Evolutionary conservation across 1,139 yeast genomes (phyloP).

Genomic region (Nakaseomyces kungkrabaensis): DNA sequence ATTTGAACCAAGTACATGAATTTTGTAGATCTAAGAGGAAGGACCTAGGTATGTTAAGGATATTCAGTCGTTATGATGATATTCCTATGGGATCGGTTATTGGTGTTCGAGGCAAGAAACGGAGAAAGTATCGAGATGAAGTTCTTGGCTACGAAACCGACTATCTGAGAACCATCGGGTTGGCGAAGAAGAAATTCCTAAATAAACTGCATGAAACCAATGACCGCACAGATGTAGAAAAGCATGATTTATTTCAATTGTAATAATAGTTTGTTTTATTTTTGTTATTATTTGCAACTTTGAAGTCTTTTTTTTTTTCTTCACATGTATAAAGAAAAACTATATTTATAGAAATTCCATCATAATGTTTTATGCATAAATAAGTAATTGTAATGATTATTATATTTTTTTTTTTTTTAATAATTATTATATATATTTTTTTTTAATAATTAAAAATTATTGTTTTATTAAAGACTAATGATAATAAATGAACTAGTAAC

Average conservation of each 20-base stretch:
- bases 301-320: background rate
- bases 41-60: conserved; percentile 25
- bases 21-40: conserved; percentile 17
- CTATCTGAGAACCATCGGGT: conserved; percentile 18
- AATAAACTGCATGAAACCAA: background rate
- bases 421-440: background rate
- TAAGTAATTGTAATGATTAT: too few species aligned
- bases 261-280: background rate
- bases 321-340: background rate
- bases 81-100: conserved; percentile 28
- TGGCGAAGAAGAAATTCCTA: conserved; percentile 18
- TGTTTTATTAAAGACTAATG: background rate
- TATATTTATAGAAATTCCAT: background rate
- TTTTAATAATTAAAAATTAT: background rate
- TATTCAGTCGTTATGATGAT: conserved; percentile 28
- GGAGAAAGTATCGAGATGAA: conserved; percentile 26
- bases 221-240: background rate
- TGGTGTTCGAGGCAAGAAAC: conserved; percentile 30
- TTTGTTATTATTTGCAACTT: background rate
- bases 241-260: background rate
- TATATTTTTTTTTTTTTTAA: background rate
- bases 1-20: conserved; percentile 17
- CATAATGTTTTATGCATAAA: too few species aligned
- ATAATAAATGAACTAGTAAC: background rate
- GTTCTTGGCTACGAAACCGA: conserved; percentile 29